Percentiles rank a stretch among this genome's conserved stretches.
These are phyloP conservation scores for Coemansia sp. DNA, from an alignment of 192 early-diverging fungal genomes.

Conservation along the genomic window DNA sequence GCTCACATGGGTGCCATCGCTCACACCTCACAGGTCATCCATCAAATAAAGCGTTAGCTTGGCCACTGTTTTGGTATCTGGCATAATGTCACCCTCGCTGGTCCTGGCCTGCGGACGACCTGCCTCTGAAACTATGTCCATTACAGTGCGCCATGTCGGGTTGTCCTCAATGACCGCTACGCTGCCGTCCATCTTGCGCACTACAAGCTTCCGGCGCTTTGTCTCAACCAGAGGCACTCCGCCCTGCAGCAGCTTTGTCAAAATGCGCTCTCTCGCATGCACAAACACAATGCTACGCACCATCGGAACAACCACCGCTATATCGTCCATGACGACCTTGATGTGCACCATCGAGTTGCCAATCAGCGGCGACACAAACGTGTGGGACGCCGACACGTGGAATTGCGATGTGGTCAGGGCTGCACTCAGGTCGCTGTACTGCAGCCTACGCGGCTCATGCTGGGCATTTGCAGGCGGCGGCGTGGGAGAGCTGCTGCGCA, in stretches of 20 bases:
- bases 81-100: background rate
- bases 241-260: constrained; percentile 48
- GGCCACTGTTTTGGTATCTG: constrained; percentile 21
- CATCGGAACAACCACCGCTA: constrained; percentile 34
- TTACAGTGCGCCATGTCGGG: constrained; percentile 42
- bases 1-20: background rate
- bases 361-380: constrained; percentile 34
- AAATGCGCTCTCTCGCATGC: constrained; percentile 44
- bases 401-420: constrained; percentile 40
- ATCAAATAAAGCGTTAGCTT: constrained; percentile 40
- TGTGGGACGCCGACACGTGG: constrained; percentile 14
- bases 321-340: constrained; percentile 44
- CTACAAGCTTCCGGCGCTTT: constrained; percentile 32
- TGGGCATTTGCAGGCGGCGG: background rate
- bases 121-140: constrained; percentile 22
- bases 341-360: constrained; percentile 51
- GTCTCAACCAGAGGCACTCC: constrained; percentile 41
- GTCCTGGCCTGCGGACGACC: background rate
- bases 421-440: constrained; percentile 7
- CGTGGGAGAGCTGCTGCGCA: constrained; percentile 11
- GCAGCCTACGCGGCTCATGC: background rate
- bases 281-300: constrained; percentile 49
- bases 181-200: constrained; percentile 24
- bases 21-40: background rate
- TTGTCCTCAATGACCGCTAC: constrained; percentile 29